A percentile compares a stretch with the other conserved stretches of the same genome.
These are phyloP conservation scores for Globisporangium cederbergense DNA, from an alignment of 352 stramenopile genomes.

Conservation along the genomic window DNA sequence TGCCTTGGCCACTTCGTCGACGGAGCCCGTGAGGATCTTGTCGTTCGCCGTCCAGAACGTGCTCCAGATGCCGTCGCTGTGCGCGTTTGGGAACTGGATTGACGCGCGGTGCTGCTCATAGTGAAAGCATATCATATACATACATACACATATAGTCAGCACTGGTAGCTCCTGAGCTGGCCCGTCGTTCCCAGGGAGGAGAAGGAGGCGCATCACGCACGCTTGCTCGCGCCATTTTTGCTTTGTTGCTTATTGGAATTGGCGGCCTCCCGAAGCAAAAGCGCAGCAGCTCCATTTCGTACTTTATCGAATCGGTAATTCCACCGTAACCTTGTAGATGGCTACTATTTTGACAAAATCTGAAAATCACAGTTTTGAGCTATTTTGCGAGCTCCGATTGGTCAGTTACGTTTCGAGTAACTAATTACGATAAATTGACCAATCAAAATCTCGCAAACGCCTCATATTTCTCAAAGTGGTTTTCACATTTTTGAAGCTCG, in stretches of 20 bases:
- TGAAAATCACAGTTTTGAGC: too few relatives aligned
- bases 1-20: constrained; percentile 85
- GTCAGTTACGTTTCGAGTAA: too few relatives aligned
- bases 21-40: constrained; percentile 85
- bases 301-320: not conserved
- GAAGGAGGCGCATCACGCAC: constrained; percentile 10
- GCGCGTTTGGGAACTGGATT: constrained; percentile 76
- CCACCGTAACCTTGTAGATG: too few relatives aligned
- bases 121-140: not conserved
- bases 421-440: too few relatives aligned
- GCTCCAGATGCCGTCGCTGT: constrained; percentile 88
- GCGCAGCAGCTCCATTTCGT: not conserved
- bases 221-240: constrained; percentile 26
- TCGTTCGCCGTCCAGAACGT: constrained; percentile 86
- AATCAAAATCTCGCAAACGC: too few relatives aligned
- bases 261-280: not conserved
- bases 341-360: too few relatives aligned
- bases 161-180: not conserved
- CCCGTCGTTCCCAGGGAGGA: not conserved
- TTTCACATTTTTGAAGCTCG: too few relatives aligned
- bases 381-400: too few relatives aligned
- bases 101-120: constrained; percentile 65
- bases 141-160: not conserved
- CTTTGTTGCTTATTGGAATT: constrained; percentile 2
- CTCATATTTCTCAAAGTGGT: too few relatives aligned